Conservation (phyloP, 148 eudicot species). For the Rhododendron griersonianum region DNA sequence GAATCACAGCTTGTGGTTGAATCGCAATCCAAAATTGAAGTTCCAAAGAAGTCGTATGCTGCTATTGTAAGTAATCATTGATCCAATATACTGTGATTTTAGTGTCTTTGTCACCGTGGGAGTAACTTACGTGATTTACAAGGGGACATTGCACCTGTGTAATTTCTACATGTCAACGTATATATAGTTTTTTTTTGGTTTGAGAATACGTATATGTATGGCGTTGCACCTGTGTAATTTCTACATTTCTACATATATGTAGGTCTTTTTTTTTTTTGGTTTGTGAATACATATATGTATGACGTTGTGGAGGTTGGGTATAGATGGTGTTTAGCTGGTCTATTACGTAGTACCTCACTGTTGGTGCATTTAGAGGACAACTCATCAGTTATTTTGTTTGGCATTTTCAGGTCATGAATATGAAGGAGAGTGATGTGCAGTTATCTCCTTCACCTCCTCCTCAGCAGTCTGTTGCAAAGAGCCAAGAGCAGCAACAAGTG, state of each 20-base stretch:
- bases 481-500: constrained; percentile 39
- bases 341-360: not conserved
- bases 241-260: no score
- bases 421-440: constrained; percentile 41
- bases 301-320: not conserved
- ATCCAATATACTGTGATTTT: not conserved
- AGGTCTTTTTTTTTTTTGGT: no score
- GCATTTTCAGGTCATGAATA: constrained; percentile 55
- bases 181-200: no score
- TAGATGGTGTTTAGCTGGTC: not conserved
- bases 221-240: not conserved
- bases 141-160: not conserved
- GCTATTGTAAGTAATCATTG: constrained; percentile 59
- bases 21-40: constrained; percentile 39
- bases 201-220: not conserved
- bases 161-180: not conserved
- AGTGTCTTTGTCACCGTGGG: not conserved
- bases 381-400: not conserved
- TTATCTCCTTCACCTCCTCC: constrained; percentile 35
- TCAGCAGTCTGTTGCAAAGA: constrained; percentile 39
- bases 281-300: not conserved
- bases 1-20: constrained; percentile 37
- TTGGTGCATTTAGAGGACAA: not conserved
- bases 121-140: not conserved
- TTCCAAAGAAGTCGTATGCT: constrained; percentile 83